Conservation (phyloP, 225 moss, liverwort and hornwort genomes). For the Polytrichum commune region DNA sequence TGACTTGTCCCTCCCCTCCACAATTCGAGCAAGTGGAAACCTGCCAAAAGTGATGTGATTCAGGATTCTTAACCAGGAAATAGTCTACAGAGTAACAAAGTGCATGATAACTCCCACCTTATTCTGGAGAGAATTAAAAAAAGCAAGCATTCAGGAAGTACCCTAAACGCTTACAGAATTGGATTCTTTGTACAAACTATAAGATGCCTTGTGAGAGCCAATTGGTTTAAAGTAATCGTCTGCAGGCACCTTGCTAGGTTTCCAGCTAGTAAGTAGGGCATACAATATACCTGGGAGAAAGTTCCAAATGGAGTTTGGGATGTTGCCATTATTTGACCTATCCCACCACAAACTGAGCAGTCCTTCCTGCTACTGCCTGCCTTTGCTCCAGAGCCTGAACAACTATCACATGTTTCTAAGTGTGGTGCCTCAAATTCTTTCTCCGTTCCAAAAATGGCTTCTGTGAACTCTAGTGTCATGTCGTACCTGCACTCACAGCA, state of each 20-base stretch:
- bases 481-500: conserved; percentile 38
- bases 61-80: not conserved
- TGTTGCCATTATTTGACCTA: conserved; percentile 57
- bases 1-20: conserved; percentile 93
- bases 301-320: conserved; percentile 67
- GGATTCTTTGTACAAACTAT: no score
- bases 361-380: conserved; percentile 54
- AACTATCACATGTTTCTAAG: conserved; percentile 51
- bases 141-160: no score
- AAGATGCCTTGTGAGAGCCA: no score
- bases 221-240: no score
- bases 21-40: conserved; percentile 90
- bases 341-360: conserved; percentile 61
- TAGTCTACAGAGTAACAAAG: no score
- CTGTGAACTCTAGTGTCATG: conserved; percentile 54
- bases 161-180: no score
- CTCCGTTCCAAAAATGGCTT: conserved; percentile 62
- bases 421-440: conserved; percentile 47
- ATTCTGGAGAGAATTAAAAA: no score
- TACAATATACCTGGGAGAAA: conserved; percentile 48
- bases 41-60: conserved; percentile 30
- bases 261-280: no score
- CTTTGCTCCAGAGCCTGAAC: conserved; percentile 59
- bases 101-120: no score
- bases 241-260: no score